Base-by-base conservation (phyloP, 2,329 filamentous ascomycete species). In the Pyrenophora tritici-repentis region DNA sequence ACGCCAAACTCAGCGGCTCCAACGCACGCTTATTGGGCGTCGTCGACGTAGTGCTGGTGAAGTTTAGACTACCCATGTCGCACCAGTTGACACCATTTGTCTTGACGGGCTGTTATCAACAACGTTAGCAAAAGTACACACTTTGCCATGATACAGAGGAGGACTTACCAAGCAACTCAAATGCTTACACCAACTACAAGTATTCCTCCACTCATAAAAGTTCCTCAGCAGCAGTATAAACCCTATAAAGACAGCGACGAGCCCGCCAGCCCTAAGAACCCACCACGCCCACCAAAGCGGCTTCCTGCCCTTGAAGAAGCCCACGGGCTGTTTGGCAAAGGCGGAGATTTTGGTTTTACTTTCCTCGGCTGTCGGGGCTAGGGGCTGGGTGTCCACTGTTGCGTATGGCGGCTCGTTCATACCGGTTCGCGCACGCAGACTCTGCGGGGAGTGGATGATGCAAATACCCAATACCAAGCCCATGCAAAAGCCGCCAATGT, bases 251-350 rank as follows among this genome's bases (percentile, higher is more conserved):
- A 92, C 88, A n/a, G 86, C 82, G 6, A 96, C 82, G 43, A 99
- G 77, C 18, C 88, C 87, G 0, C 83, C 90, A 1, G 83, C 89
- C 14, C 94, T 84, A 22, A 97, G 81, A 17, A 96, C 75, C 93
- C 93, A 97, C 94, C 94, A 99, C 5, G 79, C 88, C 94, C 94
- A 99, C 94, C 94, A 99, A 6, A 96, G 80, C 17, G 89, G 88
- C 72, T 96, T 96, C 14, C 94, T 84, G 16, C 90, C 91, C 72
- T 92, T 93, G 78, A 97, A 97, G 75, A 97, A 97, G 5, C 85
- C 86, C 0, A 83, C 58, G 0, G 81, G 81, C 46, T 78, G 68
- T 56, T 78, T 79, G 18, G 76, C 68, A 58, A 83, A 82, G 13
- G 66, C 72, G 10, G 68, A 66, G 2, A 81, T 51, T 6, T 65